Conservation (phyloP, 352 stramenopile species). For the Phytophthora kernoviae region DNA sequence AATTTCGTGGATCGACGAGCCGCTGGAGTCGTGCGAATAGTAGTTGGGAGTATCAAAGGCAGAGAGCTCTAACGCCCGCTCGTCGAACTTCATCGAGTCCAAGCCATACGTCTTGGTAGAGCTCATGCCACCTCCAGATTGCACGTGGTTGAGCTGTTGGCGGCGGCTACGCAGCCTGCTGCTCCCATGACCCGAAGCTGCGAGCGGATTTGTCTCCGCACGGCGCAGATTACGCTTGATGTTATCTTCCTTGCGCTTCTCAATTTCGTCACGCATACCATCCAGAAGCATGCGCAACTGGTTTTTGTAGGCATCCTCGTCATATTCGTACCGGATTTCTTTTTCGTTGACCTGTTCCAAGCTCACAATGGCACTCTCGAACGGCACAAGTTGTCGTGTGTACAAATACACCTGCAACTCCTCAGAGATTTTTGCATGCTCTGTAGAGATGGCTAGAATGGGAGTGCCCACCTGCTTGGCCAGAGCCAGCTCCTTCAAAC, state of each 20-base stretch:
- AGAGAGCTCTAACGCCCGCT: slow-evolving; percentile 34
- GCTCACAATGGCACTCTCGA: slow-evolving; percentile 66
- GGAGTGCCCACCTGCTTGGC: slow-evolving; percentile 84
- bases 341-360: slow-evolving; percentile 47
- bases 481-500: slow-evolving; percentile 76
- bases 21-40: slow-evolving; percentile 33
- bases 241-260: slow-evolving; percentile 77
- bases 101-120: slow-evolving; percentile 34
- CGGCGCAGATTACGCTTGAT: slow-evolving; percentile 60
- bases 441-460: slow-evolving; percentile 79
- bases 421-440: slow-evolving; percentile 73
- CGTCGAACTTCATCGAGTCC: slow-evolving; percentile 56
- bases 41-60: slow-evolving; percentile 39
- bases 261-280: slow-evolving; percentile 81
- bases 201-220: slow-evolving; percentile 37
- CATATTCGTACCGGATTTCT: slow-evolving; percentile 66
- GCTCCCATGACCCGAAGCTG: slow-evolving; percentile 16
- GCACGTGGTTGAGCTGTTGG: slow-evolving; percentile 22
- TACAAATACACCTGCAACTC: slow-evolving; percentile 89
- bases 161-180: slow-evolving; percentile 20
- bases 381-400: slow-evolving; percentile 81
- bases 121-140: slow-evolving; percentile 27
- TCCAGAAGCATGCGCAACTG: slow-evolving; percentile 77
- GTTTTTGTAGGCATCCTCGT: slow-evolving; percentile 70
- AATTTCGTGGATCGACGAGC: slow-evolving; percentile 36